Evolutionary conservation across 768 basidiomycete genomes (phyloP).

Genomic region (Tulasnella sp.): DNA sequence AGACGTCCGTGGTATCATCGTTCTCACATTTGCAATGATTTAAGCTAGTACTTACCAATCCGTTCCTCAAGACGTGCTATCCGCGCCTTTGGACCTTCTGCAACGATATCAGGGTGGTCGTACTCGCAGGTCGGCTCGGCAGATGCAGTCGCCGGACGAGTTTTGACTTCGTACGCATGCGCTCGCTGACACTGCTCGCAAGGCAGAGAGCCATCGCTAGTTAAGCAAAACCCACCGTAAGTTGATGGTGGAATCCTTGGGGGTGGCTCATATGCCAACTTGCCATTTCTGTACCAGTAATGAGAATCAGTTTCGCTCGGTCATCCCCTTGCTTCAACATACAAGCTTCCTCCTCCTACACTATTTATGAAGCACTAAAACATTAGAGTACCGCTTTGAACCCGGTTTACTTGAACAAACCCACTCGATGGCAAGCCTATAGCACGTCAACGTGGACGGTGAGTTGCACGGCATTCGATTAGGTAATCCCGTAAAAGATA

Average conservation of each 20-base stretch:
- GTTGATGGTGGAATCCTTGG: background rate
- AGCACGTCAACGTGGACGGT: background rate
- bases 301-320: background rate
- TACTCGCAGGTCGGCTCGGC: slow-evolving; percentile 18
- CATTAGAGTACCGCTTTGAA: background rate
- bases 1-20: too few species aligned
- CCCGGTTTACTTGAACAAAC: background rate
- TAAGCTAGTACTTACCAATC: background rate
- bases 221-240: background rate
- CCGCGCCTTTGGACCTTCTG: slow-evolving; percentile 23
- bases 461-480: background rate
- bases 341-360: slow-evolving; percentile 10
- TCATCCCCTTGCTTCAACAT: background rate
- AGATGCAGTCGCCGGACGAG: background rate
- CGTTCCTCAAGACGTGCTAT: slow-evolving; percentile 14
- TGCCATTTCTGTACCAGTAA: background rate
- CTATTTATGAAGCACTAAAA: background rate
- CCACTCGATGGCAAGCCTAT: slow-evolving; percentile 2
- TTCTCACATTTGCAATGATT: too few species aligned
- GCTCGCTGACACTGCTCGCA: slow-evolving; percentile 10
- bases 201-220: slow-evolving; percentile 13
- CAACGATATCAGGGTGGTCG: slow-evolving; percentile 24
- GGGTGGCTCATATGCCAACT: background rate
- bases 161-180: slow-evolving; percentile 25
- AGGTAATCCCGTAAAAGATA: background rate